Evolutionary conservation across 768 basidiomycete genomes (phyloP), one percentile per base, ranked within the genome.

Genomic region (Filobasidium wieringae): DNA sequence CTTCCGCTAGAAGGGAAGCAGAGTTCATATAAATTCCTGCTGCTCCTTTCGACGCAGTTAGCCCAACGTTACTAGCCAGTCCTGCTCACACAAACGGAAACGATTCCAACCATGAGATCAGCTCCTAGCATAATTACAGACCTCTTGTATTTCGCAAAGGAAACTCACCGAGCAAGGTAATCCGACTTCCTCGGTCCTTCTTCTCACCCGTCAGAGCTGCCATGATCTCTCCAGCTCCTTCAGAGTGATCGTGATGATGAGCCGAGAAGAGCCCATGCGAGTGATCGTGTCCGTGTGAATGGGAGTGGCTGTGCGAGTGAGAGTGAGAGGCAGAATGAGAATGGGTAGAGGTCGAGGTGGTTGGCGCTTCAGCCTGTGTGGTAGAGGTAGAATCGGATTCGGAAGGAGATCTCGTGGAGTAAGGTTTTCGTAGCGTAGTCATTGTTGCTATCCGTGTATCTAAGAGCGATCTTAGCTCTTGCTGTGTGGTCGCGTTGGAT

Each of bases 11-110:
- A 40, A 97, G 76, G 0, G 88, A 83, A 7, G 90, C 89, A 6
- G 87, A 90, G 66, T 96, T 90, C 80, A 79, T 74, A 68, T 81
- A 84, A 81, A 85, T 86, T 22, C 91, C 95, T 36, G 93, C 92
- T 11, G 79, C 67, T 36, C 90, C 93, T 72, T 99, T 99, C 30
- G 84, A 78, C 15, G 77, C 77, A 0, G 92, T 95, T 62, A 99
- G 75, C 6, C 78, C 81, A 32, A 97, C 77, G 66, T 97, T 97
- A 52, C 85, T 78, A 53, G 82, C 79, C 32, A 97, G 77, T 0
- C 95, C 93, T 61, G 90, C 74, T n/a, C n/a, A n/a, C n/a, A n/a
- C n/a, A n/a, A n/a, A n/a, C n/a, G n/a, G n/a, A n/a, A 47, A 14
- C 15, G 22, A 27, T 47, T 22, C 12, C 14, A 47, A 47, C 43